A percentile compares a stretch with the other conserved stretches of the same genome.
These are phyloP conservation scores for Saprolegnia parasitica DNA, from an alignment of 352 stramenopile species.

Conservation along the genomic window DNA sequence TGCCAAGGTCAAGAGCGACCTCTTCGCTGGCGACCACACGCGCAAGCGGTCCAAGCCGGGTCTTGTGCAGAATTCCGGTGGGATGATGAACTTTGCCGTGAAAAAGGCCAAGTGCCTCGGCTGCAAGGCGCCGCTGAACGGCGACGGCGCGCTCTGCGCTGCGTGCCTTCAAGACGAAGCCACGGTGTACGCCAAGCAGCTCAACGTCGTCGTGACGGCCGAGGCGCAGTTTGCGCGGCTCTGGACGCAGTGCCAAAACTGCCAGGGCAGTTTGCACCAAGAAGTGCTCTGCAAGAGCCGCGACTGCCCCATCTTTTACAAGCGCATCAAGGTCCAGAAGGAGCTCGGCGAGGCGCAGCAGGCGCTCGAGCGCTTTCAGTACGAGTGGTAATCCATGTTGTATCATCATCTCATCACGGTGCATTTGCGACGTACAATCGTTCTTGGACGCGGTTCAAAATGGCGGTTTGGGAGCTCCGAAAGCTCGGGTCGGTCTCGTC, in stretches of 20 bases:
- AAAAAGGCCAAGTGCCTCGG: conserved; percentile 97
- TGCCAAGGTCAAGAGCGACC: conserved; percentile 83
- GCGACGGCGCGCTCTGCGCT: conserved; percentile 88
- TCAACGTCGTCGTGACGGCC: conserved; percentile 88
- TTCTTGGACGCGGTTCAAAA: conserved; percentile 22
- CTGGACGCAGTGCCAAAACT: conserved; percentile 98
- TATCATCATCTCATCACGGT: conserved; percentile 24
- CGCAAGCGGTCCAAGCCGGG: conserved; percentile 96
- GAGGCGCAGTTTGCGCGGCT: conserved; percentile 93
- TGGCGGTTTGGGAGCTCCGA: background rate
- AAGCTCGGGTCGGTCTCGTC: background rate
- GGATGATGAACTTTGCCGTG: conserved; percentile 98
- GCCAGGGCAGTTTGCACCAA: conserved; percentile 97
- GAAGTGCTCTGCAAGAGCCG: conserved; percentile 94
- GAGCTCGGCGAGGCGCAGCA: conserved; percentile 94
- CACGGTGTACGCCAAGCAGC: conserved; percentile 94
- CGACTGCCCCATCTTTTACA: conserved; percentile 99
- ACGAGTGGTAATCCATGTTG: conserved; percentile 62
- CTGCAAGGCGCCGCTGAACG: conserved; percentile 93
- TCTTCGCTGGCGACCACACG: conserved; percentile 97
- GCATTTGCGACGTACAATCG: conserved; percentile 3
- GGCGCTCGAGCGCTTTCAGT: conserved; percentile 92
- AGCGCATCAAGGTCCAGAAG: conserved; percentile 99
- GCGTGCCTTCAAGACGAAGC: conserved; percentile 92
- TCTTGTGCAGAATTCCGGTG: conserved; percentile 92